Percentiles rank a stretch among this genome's conserved stretches.
Evolutionary conservation across 2,329 filamentous ascomycete genomes (phyloP).

Genomic region (Chaetothyriales sp.): DNA sequence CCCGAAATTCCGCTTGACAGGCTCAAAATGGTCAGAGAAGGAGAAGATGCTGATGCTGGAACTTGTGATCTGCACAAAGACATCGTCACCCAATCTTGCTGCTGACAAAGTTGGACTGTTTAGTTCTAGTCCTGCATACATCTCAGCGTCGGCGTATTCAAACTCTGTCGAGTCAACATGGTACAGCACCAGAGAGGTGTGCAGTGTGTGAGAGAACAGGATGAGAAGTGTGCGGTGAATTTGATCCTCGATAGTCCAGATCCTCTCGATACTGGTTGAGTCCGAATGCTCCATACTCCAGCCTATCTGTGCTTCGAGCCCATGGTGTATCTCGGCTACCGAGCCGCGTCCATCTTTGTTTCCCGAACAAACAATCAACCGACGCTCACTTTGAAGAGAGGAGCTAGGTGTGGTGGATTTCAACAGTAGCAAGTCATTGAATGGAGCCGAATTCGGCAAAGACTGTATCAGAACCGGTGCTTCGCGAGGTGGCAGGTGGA

Average conservation of each 20-base stretch:
- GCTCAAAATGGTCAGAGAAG: background rate
- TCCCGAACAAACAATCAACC: slow-evolving; percentile 17
- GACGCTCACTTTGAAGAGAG: slow-evolving; percentile 1
- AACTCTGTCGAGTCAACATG: slow-evolving; percentile 28
- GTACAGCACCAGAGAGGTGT: slow-evolving; percentile 26
- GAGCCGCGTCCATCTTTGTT: slow-evolving; percentile 37
- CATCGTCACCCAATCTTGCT: slow-evolving; percentile 23
- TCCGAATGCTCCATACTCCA: slow-evolving; percentile 29
- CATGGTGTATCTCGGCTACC: slow-evolving; percentile 55
- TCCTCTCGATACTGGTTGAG: slow-evolving; percentile 26
- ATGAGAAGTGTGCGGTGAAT: slow-evolving; percentile 25
- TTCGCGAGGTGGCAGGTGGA: slow-evolving; percentile 51
- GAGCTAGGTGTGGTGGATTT: slow-evolving; percentile 3
- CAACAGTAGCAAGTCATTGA: slow-evolving; percentile 30
- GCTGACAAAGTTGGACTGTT: slow-evolving; percentile 32
- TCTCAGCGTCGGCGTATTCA: slow-evolving; percentile 26
- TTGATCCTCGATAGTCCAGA: slow-evolving; percentile 31
- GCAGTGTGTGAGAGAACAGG: slow-evolving; percentile 30
- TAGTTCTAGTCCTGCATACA: slow-evolving; percentile 27
- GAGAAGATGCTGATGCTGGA: slow-evolving; percentile 5
- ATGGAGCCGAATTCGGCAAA: slow-evolving; percentile 49
- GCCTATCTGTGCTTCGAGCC: slow-evolving; percentile 55
- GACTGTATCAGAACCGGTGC: slow-evolving; percentile 42
- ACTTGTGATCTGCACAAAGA: slow-evolving; percentile 31
- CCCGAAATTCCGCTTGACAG: background rate